phyloP scores from a whole-genome alignment of 495 filamentous ascomycete species.

The Xylaria palmicola region DNA sequence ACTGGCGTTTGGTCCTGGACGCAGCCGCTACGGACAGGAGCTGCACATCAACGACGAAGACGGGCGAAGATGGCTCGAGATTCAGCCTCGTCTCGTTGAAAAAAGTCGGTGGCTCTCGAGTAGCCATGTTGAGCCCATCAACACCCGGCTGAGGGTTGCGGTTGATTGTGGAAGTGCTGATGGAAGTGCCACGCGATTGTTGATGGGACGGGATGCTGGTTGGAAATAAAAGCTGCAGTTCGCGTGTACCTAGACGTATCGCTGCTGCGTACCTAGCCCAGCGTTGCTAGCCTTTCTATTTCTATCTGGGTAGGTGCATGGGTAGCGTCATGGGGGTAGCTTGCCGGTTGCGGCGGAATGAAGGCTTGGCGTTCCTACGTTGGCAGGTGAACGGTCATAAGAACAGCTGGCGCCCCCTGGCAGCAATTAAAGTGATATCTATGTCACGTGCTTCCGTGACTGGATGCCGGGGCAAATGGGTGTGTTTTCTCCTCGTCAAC shows the following conservation, averaged over 20 bases:
- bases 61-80: constrained; percentile 68
- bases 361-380: no score
- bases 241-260: no score
- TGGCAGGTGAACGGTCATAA: no score
- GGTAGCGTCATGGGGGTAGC: no score
- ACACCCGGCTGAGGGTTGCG: constrained; percentile 20
- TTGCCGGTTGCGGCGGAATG: no score
- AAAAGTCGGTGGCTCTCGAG: constrained; percentile 48
- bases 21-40: constrained; percentile 54
- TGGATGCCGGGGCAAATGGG: constrained; percentile 15
- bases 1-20: constrained; percentile 29
- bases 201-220: no score
- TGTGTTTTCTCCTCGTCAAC: constrained; percentile 24
- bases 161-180: constrained; percentile 11
- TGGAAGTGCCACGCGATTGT: constrained; percentile 8
- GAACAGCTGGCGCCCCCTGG: background rate
- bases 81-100: constrained; percentile 87
- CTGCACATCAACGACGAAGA: constrained; percentile 70
- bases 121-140: constrained; percentile 45
- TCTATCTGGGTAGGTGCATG: no score
- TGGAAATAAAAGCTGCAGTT: no score
- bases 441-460: constrained; percentile 34
- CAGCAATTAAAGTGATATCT: background rate
- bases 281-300: no score
- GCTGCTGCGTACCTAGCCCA: no score